Evolutionary conservation across 208 protist genomes (phyloP).

Genomic region (Leishmania braziliensis): DNA sequence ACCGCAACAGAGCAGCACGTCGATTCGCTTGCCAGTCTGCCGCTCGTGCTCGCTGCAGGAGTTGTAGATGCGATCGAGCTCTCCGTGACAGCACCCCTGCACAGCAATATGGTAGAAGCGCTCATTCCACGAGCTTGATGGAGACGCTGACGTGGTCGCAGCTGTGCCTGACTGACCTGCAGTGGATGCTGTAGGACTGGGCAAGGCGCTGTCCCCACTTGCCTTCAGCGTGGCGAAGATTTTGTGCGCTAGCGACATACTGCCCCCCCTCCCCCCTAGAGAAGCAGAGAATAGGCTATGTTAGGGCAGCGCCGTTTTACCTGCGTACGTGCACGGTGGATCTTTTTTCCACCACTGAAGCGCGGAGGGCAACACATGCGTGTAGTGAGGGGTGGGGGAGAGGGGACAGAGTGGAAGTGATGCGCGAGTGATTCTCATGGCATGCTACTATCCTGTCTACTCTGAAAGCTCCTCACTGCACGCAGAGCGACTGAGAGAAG

Average conservation of each 20-base stretch:
- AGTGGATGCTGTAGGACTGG: background rate
- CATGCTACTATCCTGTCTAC: background rate
- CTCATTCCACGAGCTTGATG: slow-evolving; percentile 23
- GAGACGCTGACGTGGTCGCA: slow-evolving; percentile 9
- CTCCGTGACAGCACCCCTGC: slow-evolving; percentile 98
- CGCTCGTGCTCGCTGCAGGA: slow-evolving; percentile 81
- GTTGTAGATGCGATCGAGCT: slow-evolving; percentile 97
- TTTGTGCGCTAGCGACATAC: slow-evolving; percentile 34
- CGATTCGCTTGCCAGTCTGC: slow-evolving; percentile 85
- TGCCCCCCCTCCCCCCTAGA: background rate
- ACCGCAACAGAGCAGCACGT: slow-evolving; percentile 98
- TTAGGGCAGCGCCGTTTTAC: background rate
- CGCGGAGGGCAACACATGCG: background rate
- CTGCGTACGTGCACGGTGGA: background rate
- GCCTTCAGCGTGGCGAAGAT: slow-evolving; percentile 31
- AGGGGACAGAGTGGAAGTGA: background rate
- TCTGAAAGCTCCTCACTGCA: background rate
- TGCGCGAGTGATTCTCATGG: background rate
- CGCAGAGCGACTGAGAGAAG: background rate
- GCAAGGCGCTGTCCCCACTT: background rate
- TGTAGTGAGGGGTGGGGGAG: background rate
- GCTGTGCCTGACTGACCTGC: background rate
- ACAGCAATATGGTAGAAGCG: slow-evolving; percentile 91
- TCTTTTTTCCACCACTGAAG: background rate
- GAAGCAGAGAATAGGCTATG: background rate